Evolutionary conservation across 2,329 filamentous ascomycete genomes (phyloP), one percentile per base, ranked within the genome.

Genomic region (Purpureocillium takamizusanense): DNA sequence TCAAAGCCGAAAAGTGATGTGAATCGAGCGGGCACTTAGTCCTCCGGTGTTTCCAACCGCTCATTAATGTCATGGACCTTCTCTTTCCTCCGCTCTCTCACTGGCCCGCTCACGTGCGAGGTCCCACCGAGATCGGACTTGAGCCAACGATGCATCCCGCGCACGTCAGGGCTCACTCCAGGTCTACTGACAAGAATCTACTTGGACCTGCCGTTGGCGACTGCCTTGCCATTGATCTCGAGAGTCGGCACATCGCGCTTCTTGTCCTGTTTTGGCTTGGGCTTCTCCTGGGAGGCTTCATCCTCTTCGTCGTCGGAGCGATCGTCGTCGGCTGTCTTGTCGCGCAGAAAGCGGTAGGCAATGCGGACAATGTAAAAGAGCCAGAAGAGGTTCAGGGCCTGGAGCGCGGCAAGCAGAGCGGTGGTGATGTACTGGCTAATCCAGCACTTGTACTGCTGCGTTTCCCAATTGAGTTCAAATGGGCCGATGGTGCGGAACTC

Each of bases 301-400:
- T 78, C 75, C 25, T 80, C 81, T 50, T 83, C 77, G 15, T 61
- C 67, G 35, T 86, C 82, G 43, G 81, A 86, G 44, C 84, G 72
- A 44, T 87, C 84, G 53, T 89, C 85, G 36, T 79, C 74, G 27
- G 72, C 72, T 15, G 70, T 67, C 37, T 74, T 72, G 50, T 72
- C 73, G 31, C 74, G 67, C 14, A 83, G 65, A 48, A 86, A 83
- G 42, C 83, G 72, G 51, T 80, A 85, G 34, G 81, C 81, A 46
- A 89, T 86, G 46, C 83, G 72, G 42, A 83, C 56, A 51, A 90
- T 87, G 60, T 82, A 78, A 61, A 80, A 86, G 42, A 88, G 74
- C 85, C 85, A 90, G 63, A 89, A 87, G 9, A 89, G 59, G 57
- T 90, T 90, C 38, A 90, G 70, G 2, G 78, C 75, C 60, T 90